Evolutionary conservation across 768 basidiomycete genomes (phyloP).

Genomic region (Lactarius evosmus): DNA sequence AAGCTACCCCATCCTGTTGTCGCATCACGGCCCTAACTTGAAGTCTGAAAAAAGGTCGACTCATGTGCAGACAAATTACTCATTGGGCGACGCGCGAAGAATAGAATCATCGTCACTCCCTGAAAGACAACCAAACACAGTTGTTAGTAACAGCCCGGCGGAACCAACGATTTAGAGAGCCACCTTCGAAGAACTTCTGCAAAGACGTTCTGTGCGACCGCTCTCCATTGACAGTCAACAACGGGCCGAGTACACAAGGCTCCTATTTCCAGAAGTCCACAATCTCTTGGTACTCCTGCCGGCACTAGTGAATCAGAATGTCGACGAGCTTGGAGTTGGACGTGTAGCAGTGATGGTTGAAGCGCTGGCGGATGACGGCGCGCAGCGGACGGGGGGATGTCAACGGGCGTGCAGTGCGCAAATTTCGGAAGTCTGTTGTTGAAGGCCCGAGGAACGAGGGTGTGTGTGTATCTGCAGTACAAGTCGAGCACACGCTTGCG

Average conservation of each 20-base stretch:
- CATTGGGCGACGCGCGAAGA: constrained; percentile 44
- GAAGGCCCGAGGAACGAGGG: neutral
- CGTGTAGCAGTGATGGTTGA: constrained; percentile 81
- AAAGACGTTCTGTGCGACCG: too few species aligned
- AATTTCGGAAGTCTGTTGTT: constrained; percentile 88
- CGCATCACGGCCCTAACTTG: too few species aligned
- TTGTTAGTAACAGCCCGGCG: constrained; percentile 6
- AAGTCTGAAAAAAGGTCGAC: constrained; percentile 19
- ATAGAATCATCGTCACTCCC: constrained; percentile 63
- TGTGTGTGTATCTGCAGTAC: too few species aligned
- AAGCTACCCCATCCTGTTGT: too few species aligned
- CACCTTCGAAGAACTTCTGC: too few species aligned
- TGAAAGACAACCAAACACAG: constrained; percentile 32
- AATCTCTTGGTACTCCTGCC: constrained; percentile 89
- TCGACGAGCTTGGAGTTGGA: constrained; percentile 82
- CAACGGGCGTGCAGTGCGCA: constrained; percentile 76
- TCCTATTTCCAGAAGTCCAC: constrained; percentile 92
- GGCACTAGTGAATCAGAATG: constrained; percentile 76
- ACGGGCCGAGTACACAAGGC: too few species aligned
- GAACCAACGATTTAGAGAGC: constrained; percentile 28
- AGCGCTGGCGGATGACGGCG: constrained; percentile 77
- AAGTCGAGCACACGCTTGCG: too few species aligned
- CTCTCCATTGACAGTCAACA: too few species aligned
- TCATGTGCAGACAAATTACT: constrained; percentile 24
- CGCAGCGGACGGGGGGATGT: constrained; percentile 66